Base-by-base conservation (phyloP, 768 basidiomycete species). In the Inosperma sp. region DNA sequence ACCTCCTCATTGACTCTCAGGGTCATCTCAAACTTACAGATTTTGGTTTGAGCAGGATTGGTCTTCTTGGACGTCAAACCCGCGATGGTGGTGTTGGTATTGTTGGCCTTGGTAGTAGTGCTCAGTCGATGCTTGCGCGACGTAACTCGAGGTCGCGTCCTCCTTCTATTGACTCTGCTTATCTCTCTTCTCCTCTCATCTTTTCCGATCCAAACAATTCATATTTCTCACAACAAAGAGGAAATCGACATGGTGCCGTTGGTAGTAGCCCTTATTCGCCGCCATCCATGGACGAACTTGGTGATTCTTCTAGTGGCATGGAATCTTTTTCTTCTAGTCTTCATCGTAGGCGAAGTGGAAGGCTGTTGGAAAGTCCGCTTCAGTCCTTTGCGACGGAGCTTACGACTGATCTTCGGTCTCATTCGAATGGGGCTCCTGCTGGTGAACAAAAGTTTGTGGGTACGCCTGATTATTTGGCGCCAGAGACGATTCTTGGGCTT, bases 11-110 rank as follows among this genome's bases (percentile, higher is more conserved):
- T 60, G 95, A 99, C 68, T 81, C 90, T 42, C 86, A 93, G 59
- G 96, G 96, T 14, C 96, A 99, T 67, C 75, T 99, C 61, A 98
- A 98, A 68, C 80, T 99, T 29, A 99, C 96, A 21, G 96, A 99
- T 69, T 99, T 99, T 64, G 96, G 96, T 49, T 72, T 99, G 13
- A 96, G 93, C 54, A 80, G 92, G 62, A 97, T 97, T 61, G 96
- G 96, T 82, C 78, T 99, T n/a, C 76, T 99, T 25, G 94, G 95
- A 43, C 90, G 96, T 58, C 96, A 99, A 66, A 94, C 93, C 23
- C 82, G 86, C 35, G 86, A 90, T 63, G 74, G 72, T 41, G 78
- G 78, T 59, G 66, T 74, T 21, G 35, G 39, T 44, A 69, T 70
- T 29, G 75, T 77, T 23, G 70, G 76, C 8, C 59, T n/a, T n/a